These are phyloP conservation scores for Xylaria sp. DNA, from an alignment of 2,329 filamentous ascomycete genomes.

Conservation along the genomic window DNA sequence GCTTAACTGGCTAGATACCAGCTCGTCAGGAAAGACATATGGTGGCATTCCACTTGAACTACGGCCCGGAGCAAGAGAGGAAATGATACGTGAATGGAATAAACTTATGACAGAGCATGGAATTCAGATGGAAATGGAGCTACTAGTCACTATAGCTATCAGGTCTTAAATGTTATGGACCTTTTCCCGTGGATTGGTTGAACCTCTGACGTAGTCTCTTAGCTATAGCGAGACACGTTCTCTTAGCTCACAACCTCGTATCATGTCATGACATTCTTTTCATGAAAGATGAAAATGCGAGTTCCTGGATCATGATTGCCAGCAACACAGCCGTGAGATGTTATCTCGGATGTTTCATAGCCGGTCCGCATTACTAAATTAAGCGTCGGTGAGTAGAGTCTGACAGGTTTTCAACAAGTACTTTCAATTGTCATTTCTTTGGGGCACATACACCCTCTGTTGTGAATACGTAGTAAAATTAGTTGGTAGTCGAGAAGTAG, in stretches of 20 bases:
- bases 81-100: constrained; percentile 41
- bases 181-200: not conserved
- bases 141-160: constrained; percentile 34
- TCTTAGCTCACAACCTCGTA: not conserved
- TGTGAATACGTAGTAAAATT: too few relatives aligned
- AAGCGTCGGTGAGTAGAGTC: too few relatives aligned
- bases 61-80: constrained; percentile 35
- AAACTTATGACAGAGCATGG: constrained; percentile 36
- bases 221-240: not conserved
- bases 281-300: not conserved
- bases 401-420: too few relatives aligned
- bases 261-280: not conserved
- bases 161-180: constrained; percentile 8
- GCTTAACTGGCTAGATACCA: constrained; percentile 42
- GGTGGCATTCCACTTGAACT: constrained; percentile 40
- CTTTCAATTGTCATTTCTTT: too few relatives aligned
- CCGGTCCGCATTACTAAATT: too few relatives aligned
- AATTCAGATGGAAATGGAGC: constrained; percentile 41
- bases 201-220: not conserved
- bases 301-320: not conserved
- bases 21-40: constrained; percentile 43
- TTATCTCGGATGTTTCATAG: not conserved
- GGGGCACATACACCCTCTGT: too few relatives aligned
- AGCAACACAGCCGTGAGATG: not conserved
- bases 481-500: too few relatives aligned